Evolutionary conservation across 2,329 filamentous ascomycete genomes (phyloP), one percentile per base, ranked within the genome.

Genomic region (Bipolaris zeicola): DNA sequence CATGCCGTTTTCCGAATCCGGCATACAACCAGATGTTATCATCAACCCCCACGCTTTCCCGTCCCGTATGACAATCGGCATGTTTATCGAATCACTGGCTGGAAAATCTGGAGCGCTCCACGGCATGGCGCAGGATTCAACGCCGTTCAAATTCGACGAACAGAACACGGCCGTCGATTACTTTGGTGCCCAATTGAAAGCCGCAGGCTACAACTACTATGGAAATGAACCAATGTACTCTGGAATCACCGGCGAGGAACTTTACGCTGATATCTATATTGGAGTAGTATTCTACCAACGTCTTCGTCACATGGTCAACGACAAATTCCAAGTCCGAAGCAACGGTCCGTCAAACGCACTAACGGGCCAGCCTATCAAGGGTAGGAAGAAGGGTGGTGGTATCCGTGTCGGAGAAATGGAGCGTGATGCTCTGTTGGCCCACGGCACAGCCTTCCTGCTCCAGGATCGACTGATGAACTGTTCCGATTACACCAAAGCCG

Each of bases 391-490:
- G 78, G 95, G 94, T 73, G 95, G 95, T 80, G 95, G 95, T 88
- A 97, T 99, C 74, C 92, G 95, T 83, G 94, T 99, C 28, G 95
- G 95, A 78, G 95, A 99, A 79, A 99, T 99, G 95, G 95, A 99
- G 80, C 90, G 95, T 65, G 95, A 99, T 77, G 91, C 94, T 3
- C 83, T 99, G 20, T 85, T 99, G 55, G 95, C 95, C 4, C 95
- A 99, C 82, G 95, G 95, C 22, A 95, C 93, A 2, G 93, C 94
- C 3, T 98, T 96, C 81, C 79, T 99, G 58, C 85, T 99, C 5
- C 95, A 99, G 75, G 95, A 99, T 76, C 89, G 95, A 56, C 82
- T 99, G 58, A 88, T 99, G 82, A 98, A 99, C 81, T 99, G 95
- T 79, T 96, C 91, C 50, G 95, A 99, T 77, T 96, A 96, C 76